Evolutionary conservation across 805 yeast genomes (phyloP).

Genomic region (Starmera amethionina): DNA sequence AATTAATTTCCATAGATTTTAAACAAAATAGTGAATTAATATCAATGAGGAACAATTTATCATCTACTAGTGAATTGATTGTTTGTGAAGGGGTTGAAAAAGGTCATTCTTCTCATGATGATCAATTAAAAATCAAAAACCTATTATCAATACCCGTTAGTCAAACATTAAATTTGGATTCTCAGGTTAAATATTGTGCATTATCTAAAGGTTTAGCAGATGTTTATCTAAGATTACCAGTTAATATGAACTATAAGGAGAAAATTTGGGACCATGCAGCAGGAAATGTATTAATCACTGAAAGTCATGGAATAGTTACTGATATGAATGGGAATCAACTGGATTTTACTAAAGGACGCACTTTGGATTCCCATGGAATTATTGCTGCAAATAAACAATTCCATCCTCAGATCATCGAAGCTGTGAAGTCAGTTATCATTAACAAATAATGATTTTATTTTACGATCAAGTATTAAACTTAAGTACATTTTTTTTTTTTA

Average conservation of each 20-base stretch:
- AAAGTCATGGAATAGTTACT: constrained; percentile 86
- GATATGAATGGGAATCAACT: constrained; percentile 70
- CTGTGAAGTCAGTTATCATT: constrained; percentile 10
- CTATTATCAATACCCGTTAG: constrained; percentile 47
- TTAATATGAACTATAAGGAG: constrained; percentile 66
- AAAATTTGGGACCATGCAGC: constrained; percentile 99
- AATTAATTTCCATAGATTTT: constrained; percentile 28
- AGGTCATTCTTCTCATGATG: constrained; percentile 87
- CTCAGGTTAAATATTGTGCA: constrained; percentile 93
- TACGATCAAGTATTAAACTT: too few relatives aligned
- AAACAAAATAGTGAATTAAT: constrained; percentile 23
- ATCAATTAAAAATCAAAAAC: constrained; percentile 67
- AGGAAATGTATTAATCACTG: constrained; percentile 76
- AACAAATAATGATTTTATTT: too few relatives aligned
- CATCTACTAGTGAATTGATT: constrained; percentile 38
- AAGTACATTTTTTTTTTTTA: too few relatives aligned
- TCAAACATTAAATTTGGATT: constrained; percentile 73
- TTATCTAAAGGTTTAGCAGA: constrained; percentile 89
- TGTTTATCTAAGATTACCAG: constrained; percentile 82
- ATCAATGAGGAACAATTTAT: constrained; percentile 38
- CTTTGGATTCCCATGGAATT: constrained; percentile 78
- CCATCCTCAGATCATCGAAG: constrained; percentile 21
- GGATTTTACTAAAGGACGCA: constrained; percentile 81
- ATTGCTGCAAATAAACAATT: constrained; percentile 53
- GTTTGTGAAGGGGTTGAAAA: constrained; percentile 93